Percentiles rank a stretch among this genome's conserved stretches.
phyloP scores from a whole-genome alignment of 2,329 filamentous ascomycete species.

The Colletotrichum sp. region DNA sequence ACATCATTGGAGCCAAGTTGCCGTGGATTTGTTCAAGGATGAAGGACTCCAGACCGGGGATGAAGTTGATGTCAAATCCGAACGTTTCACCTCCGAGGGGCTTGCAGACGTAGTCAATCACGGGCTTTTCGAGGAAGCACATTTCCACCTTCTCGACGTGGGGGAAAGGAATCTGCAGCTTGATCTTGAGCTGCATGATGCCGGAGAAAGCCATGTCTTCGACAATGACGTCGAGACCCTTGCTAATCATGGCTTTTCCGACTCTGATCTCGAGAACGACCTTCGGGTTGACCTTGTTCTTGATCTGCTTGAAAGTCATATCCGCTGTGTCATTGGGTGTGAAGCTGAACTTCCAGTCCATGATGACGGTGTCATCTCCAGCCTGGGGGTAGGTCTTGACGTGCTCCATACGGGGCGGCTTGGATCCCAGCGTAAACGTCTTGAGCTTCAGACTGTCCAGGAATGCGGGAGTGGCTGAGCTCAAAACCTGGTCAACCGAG shows the following conservation, averaged over 20 bases:
- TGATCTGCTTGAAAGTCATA: constrained; percentile 87
- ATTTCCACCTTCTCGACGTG: constrained; percentile 95
- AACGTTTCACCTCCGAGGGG: constrained; percentile 94
- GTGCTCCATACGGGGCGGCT: constrained; percentile 94
- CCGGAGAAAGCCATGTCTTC: constrained; percentile 97
- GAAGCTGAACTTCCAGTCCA: constrained; percentile 99
- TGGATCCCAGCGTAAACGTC: constrained; percentile 91
- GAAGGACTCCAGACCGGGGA: constrained; percentile 90
- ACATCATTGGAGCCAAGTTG: constrained; percentile 96
- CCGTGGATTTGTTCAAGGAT: constrained; percentile 97
- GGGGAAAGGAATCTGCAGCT: constrained; percentile 94
- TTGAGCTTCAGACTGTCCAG: constrained; percentile 93
- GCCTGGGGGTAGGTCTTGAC: constrained; percentile 98
- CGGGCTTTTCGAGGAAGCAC: constrained; percentile 88
- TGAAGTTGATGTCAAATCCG: constrained; percentile 99
- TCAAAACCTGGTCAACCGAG: constrained; percentile 94
- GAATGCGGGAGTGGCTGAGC: constrained; percentile 88
- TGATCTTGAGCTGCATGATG: constrained; percentile 96
- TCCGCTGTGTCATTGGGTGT: constrained; percentile 93
- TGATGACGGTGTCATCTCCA: constrained; percentile 93
- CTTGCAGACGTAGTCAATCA: constrained; percentile 97
- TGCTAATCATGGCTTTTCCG: constrained; percentile 96
- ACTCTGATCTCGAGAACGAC: constrained; percentile 93
- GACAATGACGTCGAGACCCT: constrained; percentile 95
- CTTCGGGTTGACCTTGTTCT: constrained; percentile 97